Evolutionary conservation across 2,329 filamentous ascomycete species (phyloP), one percentile per base, ranked within the genome.

Genomic region (Aspergillus nomiae): DNA sequence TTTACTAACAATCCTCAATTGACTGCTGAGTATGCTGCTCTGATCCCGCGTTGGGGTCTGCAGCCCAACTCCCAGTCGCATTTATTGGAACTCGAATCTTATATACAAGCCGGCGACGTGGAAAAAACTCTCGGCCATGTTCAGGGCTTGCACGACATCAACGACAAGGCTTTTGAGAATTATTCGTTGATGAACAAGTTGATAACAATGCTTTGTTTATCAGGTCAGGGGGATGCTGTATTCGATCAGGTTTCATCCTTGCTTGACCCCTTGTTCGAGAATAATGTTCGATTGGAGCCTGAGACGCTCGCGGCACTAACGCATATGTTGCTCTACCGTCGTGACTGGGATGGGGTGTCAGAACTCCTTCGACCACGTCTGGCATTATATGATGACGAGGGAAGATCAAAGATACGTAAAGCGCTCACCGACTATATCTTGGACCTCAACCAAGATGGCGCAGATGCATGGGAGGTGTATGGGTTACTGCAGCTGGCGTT

Each of bases 261-360:
- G 46, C 85, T 92, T 0, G 87, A 90, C 61, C 87, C 90, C 53
- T 80, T 96, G 3, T 89, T 93, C 62, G 87, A 92, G 70, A 87
- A 88, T 12, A 84, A 88, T 60, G 86, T 87, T 9, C 85, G 84
- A 1, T 84, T 97, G 16, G 89, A 91, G 41, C 87, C 93, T 0
- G 84, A 89, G 50, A 96, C 93, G 0, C 86, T 95, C 0, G 87
- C 89, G 8, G 85, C 87, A 0, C 82, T 97, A n/a, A 90, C 89
- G 63, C 82, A 89, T 51, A 82, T 90, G 48, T 90, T 96, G 68
- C 84, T 97, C 12, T 85, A 87, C 64, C 88, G 90, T 46, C 90
- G 92, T 70, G 91, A 96, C 73, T 84, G 89, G 50, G 87, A 89
- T 66, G 92, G 96, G 65, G 88, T 92, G 5, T 90, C 92, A 65